A percentile compares a stretch with the other conserved stretches of the same genome.
Evolutionary conservation across 2,329 filamentous ascomycete genomes (phyloP).

Genomic region (Parastagonospora nodorum): DNA sequence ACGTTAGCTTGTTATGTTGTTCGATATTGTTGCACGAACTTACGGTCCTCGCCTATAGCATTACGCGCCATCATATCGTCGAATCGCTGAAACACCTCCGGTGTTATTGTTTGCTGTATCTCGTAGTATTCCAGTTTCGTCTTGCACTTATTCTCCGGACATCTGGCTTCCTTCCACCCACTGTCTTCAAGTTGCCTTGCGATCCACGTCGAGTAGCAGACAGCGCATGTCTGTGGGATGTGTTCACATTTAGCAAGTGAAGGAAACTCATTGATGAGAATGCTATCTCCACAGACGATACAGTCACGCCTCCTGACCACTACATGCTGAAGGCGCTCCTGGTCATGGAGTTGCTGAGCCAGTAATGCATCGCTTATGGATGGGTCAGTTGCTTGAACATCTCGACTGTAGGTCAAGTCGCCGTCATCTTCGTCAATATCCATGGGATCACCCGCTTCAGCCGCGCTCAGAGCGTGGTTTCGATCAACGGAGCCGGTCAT

Average conservation of each 20-base stretch:
- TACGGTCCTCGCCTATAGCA: slow-evolving; percentile 48
- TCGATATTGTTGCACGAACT: not conserved
- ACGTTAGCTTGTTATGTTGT: not conserved
- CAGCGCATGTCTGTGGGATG: slow-evolving; percentile 37
- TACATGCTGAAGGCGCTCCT: not conserved
- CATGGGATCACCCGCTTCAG: not conserved
- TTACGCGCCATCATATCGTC: slow-evolving; percentile 53
- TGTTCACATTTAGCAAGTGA: slow-evolving; percentile 41
- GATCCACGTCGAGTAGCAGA: slow-evolving; percentile 48
- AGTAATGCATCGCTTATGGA: slow-evolving; percentile 8
- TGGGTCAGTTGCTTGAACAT: not conserved
- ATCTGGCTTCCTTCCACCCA: slow-evolving; percentile 56
- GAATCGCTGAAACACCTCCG: slow-evolving; percentile 25
- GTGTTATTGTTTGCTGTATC: slow-evolving; percentile 41
- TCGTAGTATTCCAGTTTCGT: slow-evolving; percentile 52
- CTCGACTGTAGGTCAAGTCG: too few species aligned
- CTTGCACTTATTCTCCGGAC: slow-evolving; percentile 56
- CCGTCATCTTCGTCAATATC: not conserved
- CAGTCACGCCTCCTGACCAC: slow-evolving; percentile 14
- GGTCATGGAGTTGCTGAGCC: slow-evolving; percentile 8
- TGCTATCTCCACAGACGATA: slow-evolving; percentile 24
- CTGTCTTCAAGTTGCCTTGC: slow-evolving; percentile 43
- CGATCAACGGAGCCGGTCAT: not conserved
- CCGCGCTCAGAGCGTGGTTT: not conserved
- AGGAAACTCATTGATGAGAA: slow-evolving; percentile 23